Evolutionary conservation across 352 stramenopile genomes (phyloP).

Genomic region (Phytophthora pistaciae): DNA sequence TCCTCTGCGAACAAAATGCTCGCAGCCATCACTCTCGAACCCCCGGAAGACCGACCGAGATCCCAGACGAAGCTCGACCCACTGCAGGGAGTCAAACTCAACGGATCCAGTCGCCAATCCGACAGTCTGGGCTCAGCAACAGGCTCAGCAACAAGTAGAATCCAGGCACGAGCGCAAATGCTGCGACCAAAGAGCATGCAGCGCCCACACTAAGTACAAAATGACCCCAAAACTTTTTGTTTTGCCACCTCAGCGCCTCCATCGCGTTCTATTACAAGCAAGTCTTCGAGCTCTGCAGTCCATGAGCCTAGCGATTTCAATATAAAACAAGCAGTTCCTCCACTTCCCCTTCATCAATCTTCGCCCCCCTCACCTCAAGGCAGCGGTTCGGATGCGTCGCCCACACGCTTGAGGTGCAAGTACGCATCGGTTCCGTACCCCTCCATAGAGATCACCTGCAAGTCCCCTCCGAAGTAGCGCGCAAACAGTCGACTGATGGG

Average conservation of each 20-base stretch:
- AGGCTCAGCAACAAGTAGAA: conserved; percentile 46
- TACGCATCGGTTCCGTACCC: conserved; percentile 99
- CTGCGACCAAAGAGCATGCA: conserved; percentile 58
- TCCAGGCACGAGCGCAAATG: conserved; percentile 65
- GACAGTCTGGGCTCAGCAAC: conserved; percentile 28
- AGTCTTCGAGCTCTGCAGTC: neutral
- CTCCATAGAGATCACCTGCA: conserved; percentile 99
- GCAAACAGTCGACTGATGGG: conserved; percentile 97
- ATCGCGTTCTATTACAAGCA: conserved; percentile 29
- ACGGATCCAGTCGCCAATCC: conserved; percentile 27
- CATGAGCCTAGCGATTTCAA: neutral
- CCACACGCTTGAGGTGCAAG: conserved; percentile 94
- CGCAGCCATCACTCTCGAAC: conserved; percentile 43
- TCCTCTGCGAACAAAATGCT: conserved; percentile 43
- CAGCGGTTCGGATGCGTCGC: conserved; percentile 89
- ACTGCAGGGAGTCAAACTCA: conserved; percentile 57
- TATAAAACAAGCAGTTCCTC: conserved; percentile 9
- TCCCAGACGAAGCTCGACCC: conserved; percentile 74
- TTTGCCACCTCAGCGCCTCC: neutral
- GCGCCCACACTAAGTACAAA: conserved; percentile 2
- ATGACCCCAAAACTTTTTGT: neutral
- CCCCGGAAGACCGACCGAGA: conserved; percentile 47
- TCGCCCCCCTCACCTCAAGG: conserved; percentile 44
- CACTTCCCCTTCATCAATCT: neutral
- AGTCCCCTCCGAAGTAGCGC: conserved; percentile 99